Evolutionary conservation across 805 yeast genomes (phyloP).

Genomic region (Metschnikowia corniflorae): DNA sequence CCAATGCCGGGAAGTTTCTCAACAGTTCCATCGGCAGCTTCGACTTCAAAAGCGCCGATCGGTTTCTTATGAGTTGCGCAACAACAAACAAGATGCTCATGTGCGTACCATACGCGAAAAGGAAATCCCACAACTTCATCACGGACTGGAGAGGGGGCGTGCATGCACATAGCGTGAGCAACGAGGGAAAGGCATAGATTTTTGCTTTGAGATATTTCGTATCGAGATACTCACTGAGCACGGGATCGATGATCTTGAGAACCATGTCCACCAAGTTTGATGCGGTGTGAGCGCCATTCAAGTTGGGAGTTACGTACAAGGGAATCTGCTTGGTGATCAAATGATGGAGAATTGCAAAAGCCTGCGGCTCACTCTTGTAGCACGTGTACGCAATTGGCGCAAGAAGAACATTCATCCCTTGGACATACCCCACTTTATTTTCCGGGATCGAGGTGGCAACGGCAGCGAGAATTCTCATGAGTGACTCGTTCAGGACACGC

Average conservation of each 20-base stretch:
- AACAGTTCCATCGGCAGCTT: constrained; percentile 71
- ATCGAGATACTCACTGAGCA: constrained; percentile 54
- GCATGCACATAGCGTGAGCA: constrained; percentile 81
- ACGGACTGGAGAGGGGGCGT: constrained; percentile 81
- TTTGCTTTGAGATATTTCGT: constrained; percentile 74
- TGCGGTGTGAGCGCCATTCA: constrained; percentile 82
- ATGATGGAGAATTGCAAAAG: constrained; percentile 66
- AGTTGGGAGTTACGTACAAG: constrained; percentile 68
- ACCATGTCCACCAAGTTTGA: constrained; percentile 69
- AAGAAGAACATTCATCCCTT: constrained; percentile 82
- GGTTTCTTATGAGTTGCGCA: constrained; percentile 71
- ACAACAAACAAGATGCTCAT: constrained; percentile 80
- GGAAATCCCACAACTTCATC: constrained; percentile 80
- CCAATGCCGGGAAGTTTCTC: constrained; percentile 67
- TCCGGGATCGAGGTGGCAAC: constrained; percentile 49
- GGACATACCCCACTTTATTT: constrained; percentile 62
- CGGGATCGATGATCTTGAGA: constrained; percentile 68
- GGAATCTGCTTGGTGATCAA: constrained; percentile 67
- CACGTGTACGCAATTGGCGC: constrained; percentile 80
- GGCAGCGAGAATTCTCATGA: constrained; percentile 69
- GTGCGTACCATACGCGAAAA: constrained; percentile 88
- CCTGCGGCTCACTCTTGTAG: constrained; percentile 76
- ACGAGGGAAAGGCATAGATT: constrained; percentile 81
- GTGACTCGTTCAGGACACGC: constrained; percentile 64
- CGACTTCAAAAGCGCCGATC: constrained; percentile 58